Conservation (phyloP, 371 early-diverging fungal species). For the Haplosporangium sp. region DNA sequence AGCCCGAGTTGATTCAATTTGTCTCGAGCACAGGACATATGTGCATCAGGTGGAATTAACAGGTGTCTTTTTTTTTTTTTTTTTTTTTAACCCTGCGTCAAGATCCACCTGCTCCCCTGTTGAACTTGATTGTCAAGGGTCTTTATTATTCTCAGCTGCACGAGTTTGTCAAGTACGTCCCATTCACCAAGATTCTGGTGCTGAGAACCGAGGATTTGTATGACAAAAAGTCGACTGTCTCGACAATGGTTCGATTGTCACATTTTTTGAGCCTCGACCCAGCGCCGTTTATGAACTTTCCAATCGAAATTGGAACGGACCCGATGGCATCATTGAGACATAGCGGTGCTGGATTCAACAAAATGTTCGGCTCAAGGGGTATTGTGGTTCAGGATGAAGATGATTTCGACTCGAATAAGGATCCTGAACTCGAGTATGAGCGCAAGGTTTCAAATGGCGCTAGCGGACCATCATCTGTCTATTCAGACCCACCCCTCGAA, state of each 20-base stretch:
- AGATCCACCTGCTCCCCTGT: constrained; percentile 45
- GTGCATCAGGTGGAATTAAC: too few species aligned
- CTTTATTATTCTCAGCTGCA: constrained; percentile 53
- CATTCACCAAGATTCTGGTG: constrained; percentile 50
- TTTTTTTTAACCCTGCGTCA: neutral
- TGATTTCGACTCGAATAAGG: constrained; percentile 23
- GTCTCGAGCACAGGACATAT: too few species aligned
- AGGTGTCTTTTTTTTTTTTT: neutral
- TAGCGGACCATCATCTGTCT: constrained; percentile 8
- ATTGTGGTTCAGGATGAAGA: constrained; percentile 42
- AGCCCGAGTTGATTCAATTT: too few species aligned
- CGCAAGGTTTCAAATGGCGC: constrained; percentile 1
- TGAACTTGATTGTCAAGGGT: constrained; percentile 50
- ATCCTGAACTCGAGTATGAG: constrained; percentile 28
- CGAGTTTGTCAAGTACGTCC: constrained; percentile 52
- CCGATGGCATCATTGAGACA: constrained; percentile 47
- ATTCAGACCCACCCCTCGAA: constrained; percentile 47
- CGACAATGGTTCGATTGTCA: constrained; percentile 48
- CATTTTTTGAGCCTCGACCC: constrained; percentile 51
- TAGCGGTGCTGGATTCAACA: constrained; percentile 34
- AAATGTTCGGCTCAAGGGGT: constrained; percentile 20
- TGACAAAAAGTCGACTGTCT: constrained; percentile 45
- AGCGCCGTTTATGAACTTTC: constrained; percentile 45
- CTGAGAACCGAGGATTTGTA: constrained; percentile 50
- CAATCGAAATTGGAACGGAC: constrained; percentile 50